Conservation (phyloP, 331 rosid genomes). For the Pyracantha coccinea region DNA sequence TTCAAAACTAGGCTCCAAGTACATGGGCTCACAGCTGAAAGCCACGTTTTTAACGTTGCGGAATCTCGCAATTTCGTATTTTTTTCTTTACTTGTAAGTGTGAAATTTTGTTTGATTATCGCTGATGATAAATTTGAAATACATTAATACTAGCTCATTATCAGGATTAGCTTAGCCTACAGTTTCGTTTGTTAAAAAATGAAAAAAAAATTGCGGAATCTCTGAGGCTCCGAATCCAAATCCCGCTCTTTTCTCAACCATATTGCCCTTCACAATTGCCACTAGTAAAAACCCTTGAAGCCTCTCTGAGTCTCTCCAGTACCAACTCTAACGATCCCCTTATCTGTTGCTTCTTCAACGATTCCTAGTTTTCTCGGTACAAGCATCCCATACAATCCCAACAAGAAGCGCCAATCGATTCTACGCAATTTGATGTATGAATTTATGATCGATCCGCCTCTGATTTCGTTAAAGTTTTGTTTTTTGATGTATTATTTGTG, state of each 20-base stretch:
- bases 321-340: too few species aligned
- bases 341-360: not conserved
- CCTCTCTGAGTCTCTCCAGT: not conserved
- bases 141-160: too few species aligned
- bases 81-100: accelerated
- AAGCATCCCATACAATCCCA: not conserved
- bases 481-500: not conserved
- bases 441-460: not conserved
- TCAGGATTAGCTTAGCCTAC: accelerated
- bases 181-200: too few species aligned
- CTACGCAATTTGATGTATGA: not conserved
- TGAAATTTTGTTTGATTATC: accelerated
- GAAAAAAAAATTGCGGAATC: too few species aligned
- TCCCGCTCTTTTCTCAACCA: too few species aligned
- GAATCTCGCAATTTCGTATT: too few species aligned
- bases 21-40: too few species aligned
- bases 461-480: not conserved
- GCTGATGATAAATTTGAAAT: accelerated
- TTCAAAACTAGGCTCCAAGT: too few species aligned
- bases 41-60: too few species aligned
- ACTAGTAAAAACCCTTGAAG: too few species aligned
- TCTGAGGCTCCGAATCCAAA: too few species aligned
- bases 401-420: not conserved
- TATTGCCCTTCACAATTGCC: too few species aligned
- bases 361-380: not conserved